Percentiles rank a stretch among this genome's conserved stretches.
These are phyloP conservation scores for Fusarium ambrosium DNA, from an alignment of 2,329 filamentous ascomycete genomes.

Conservation along the genomic window DNA sequence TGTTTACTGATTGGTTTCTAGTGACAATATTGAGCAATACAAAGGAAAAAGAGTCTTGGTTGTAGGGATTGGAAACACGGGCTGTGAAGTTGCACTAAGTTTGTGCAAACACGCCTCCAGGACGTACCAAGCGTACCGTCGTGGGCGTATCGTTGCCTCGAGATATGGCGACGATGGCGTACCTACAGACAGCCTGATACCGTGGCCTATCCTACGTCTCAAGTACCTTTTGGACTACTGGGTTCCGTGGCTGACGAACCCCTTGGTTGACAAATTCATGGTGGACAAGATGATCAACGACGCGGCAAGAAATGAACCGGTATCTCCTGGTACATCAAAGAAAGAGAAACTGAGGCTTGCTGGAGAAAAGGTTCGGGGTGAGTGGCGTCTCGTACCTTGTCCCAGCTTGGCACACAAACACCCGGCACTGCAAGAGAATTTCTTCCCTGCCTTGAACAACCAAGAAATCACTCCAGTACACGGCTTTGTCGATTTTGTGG, in stretches of 20 bases:
- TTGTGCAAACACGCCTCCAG: constrained; percentile 3
- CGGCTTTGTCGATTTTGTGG: neutral
- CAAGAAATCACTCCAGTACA: neutral
- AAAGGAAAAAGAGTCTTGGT: constrained; percentile 6
- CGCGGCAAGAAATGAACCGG: constrained; percentile 2
- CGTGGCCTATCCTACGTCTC: constrained; percentile 4
- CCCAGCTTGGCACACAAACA: constrained; percentile 4
- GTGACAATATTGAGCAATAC: neutral
- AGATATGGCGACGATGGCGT: neutral
- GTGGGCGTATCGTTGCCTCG: neutral
- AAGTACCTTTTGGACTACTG: constrained; percentile 5
- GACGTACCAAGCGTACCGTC: neutral
- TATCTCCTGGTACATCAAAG: neutral
- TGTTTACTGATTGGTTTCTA: neutral
- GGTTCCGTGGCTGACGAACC: neutral
- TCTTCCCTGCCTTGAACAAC: constrained; percentile 2
- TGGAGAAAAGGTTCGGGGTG: neutral
- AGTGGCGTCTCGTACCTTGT: constrained; percentile 4
- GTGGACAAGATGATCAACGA: constrained; percentile 1
- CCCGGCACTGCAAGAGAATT: neutral
- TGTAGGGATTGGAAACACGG: constrained; percentile 10
- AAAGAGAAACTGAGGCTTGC: neutral
- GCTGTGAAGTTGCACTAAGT: neutral
- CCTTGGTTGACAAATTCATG: constrained; percentile 1
- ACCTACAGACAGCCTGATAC: constrained; percentile 3